Percentiles rank a stretch among this genome's conserved stretches.
Conservation (phyloP, 208 protist genomes). For the Trypanosomatidae sp. region DNA sequence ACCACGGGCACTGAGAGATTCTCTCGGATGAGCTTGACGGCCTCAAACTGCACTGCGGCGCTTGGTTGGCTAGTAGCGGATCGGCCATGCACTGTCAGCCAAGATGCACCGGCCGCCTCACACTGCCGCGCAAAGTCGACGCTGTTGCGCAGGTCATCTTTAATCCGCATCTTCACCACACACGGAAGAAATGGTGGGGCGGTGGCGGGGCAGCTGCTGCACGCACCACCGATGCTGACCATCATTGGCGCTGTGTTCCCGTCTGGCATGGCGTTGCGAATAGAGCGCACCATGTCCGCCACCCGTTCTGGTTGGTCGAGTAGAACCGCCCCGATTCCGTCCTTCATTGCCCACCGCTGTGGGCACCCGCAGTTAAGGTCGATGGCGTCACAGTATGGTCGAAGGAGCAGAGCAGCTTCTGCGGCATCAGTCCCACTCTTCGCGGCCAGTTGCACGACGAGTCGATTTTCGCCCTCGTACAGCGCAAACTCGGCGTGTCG, state of each 20-base stretch:
- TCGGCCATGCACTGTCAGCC: slow-evolving; percentile 90
- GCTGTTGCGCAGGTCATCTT: slow-evolving; percentile 59
- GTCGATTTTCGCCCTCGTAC: slow-evolving; percentile 56
- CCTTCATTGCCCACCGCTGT: slow-evolving; percentile 88
- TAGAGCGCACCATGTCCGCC: slow-evolving; percentile 69
- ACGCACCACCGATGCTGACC: not conserved
- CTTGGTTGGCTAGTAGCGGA: slow-evolving; percentile 54
- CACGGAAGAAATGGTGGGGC: slow-evolving; percentile 35
- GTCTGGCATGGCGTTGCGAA: slow-evolving; percentile 50
- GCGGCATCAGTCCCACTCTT: slow-evolving; percentile 62
- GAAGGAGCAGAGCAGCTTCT: slow-evolving; percentile 44
- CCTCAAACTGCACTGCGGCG: slow-evolving; percentile 56
- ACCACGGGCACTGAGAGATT: slow-evolving; percentile 73
- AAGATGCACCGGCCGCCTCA: slow-evolving; percentile 73
- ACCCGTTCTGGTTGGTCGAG: slow-evolving; percentile 76
- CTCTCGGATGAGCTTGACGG: slow-evolving; percentile 66
- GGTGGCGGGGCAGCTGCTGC: not conserved
- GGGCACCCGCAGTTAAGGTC: slow-evolving; percentile 95
- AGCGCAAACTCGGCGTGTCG: slow-evolving; percentile 85
- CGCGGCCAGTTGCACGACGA: slow-evolving; percentile 89
- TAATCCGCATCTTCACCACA: slow-evolving; percentile 88
- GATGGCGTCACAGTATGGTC: slow-evolving; percentile 80
- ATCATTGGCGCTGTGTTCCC: slow-evolving; percentile 1
- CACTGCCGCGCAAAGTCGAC: slow-evolving; percentile 86
- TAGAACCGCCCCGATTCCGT: slow-evolving; percentile 73